A percentile compares a stretch with the other conserved stretches of the same genome.
These are phyloP conservation scores for Mucor plumbeus DNA, from an alignment of 371 early-diverging fungal species.

Conservation along the genomic window DNA sequence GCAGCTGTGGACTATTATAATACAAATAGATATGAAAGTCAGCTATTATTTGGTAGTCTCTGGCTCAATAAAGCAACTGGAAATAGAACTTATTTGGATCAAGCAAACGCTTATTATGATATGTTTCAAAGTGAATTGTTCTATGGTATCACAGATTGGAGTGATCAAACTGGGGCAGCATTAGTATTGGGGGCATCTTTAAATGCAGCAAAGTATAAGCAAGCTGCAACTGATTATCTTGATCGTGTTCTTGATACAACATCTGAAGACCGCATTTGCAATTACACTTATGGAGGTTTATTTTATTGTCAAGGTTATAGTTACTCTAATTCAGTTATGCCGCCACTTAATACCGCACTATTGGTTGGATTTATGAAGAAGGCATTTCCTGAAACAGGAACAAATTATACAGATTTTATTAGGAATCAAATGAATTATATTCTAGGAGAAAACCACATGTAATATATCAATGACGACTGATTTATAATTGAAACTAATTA, in stretches of 20 bases:
- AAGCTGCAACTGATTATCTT: conserved; percentile 27
- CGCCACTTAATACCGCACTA: conserved; percentile 31
- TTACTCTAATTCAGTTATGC: conserved; percentile 40
- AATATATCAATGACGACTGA: conserved; percentile 1
- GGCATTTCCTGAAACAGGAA: conserved; percentile 15
- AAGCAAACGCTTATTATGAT: conserved; percentile 31
- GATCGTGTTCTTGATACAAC: conserved; percentile 26
- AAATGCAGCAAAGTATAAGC: conserved; percentile 24
- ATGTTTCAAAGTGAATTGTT: conserved; percentile 15
- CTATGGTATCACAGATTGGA: conserved; percentile 40
- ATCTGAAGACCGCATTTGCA: conserved; percentile 34
- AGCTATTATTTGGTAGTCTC: conserved; percentile 59
- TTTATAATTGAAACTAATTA: not conserved
- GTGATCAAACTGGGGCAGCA: conserved; percentile 46
- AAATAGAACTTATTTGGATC: conserved; percentile 37
- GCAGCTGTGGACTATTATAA: conserved; percentile 51
- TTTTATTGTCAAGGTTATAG: conserved; percentile 50
- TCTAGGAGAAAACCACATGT: conserved; percentile 48
- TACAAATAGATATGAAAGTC: conserved; percentile 52
- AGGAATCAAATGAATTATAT: conserved; percentile 51
- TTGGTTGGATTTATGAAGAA: conserved; percentile 26
- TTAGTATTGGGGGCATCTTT: conserved; percentile 44
- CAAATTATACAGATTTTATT: conserved; percentile 47
- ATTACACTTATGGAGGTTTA: conserved; percentile 50
- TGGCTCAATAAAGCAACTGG: conserved; percentile 62